Conservation (phyloP, 1,139 yeast species). For the Candida tropicalis region DNA sequence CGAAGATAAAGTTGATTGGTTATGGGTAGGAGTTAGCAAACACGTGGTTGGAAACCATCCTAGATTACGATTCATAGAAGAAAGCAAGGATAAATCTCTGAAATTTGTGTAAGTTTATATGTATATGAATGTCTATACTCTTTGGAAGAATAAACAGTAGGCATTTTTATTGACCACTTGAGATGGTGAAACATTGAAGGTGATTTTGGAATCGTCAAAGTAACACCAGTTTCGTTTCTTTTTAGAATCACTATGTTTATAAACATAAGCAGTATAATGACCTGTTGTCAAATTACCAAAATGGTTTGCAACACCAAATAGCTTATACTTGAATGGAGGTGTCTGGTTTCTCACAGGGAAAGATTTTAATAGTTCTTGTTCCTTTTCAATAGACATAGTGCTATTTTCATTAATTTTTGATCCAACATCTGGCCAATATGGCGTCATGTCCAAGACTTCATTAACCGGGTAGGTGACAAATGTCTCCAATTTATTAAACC, state of each 20-base stretch:
- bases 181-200: slow-evolving; percentile 39
- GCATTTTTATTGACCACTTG: slow-evolving; percentile 65
- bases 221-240: slow-evolving; percentile 64
- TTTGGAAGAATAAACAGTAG: slow-evolving; percentile 70
- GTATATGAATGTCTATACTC: slow-evolving; percentile 25
- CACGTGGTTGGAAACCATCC: slow-evolving; percentile 55
- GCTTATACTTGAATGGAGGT: slow-evolving; percentile 77
- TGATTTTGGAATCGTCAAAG: slow-evolving; percentile 71
- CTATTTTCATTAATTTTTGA: slow-evolving; percentile 27
- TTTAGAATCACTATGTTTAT: slow-evolving; percentile 48
- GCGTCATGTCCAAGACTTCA: slow-evolving; percentile 62
- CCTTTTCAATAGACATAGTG: slow-evolving; percentile 29
- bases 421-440: slow-evolving; percentile 72
- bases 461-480: slow-evolving; percentile 63
- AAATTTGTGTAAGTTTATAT: neutral
- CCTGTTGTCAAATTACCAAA: slow-evolving; percentile 82
- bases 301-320: slow-evolving; percentile 90
- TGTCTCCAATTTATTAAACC: slow-evolving; percentile 61
- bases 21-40: slow-evolving; percentile 71
- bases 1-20: slow-evolving; percentile 62
- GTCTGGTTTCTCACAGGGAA: slow-evolving; percentile 74
- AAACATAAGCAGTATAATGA: slow-evolving; percentile 86
- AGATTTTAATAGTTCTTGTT: slow-evolving; percentile 43
- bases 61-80: slow-evolving; percentile 36
- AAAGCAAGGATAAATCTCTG: slow-evolving; percentile 7